Conservation (phyloP, 2,329 filamentous ascomycete genomes). For the Verticillium albo-atrum region DNA sequence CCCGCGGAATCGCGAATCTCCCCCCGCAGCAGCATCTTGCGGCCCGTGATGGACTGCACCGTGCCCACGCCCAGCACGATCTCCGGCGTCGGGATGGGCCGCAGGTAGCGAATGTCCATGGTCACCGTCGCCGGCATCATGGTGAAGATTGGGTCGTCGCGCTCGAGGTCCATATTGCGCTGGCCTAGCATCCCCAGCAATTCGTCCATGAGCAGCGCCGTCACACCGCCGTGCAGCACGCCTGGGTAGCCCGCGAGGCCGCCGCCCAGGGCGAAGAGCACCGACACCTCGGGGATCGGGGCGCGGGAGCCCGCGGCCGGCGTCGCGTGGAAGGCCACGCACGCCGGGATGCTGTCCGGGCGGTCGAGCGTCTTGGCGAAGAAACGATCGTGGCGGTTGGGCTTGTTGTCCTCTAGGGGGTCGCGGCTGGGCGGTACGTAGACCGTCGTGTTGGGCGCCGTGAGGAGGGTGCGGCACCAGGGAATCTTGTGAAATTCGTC, state of each 20-base stretch:
- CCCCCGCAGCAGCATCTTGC: constrained; percentile 25
- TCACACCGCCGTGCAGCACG: constrained; percentile 31
- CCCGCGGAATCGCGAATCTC: constrained; percentile 24
- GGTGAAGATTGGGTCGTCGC: constrained; percentile 20
- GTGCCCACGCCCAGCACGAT: constrained; percentile 25
- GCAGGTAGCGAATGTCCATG: constrained; percentile 28
- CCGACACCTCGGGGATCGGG: constrained; percentile 20
- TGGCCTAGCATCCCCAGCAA: constrained; percentile 29
- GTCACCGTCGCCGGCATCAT: constrained; percentile 26
- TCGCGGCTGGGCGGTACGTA: constrained; percentile 29
- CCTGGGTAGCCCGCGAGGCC: constrained; percentile 27
- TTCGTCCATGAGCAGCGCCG: constrained; percentile 31
- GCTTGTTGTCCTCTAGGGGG: constrained; percentile 12
- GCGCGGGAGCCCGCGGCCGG: constrained; percentile 15
- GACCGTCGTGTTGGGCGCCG: constrained; percentile 18
- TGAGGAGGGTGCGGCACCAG: constrained; percentile 28
- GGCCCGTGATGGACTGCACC: constrained; percentile 24
- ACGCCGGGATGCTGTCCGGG: constrained; percentile 21
- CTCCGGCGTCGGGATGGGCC: constrained; percentile 21
- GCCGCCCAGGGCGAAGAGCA: constrained; percentile 26
- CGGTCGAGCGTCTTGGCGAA: constrained; percentile 26
- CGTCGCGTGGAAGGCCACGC: constrained; percentile 27
- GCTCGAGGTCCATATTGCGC: constrained; percentile 27
- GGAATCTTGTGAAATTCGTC: constrained; percentile 27
- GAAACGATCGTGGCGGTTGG: constrained; percentile 25